phyloP scores from a whole-genome alignment of 176 grass and related monocot species.

The Stipa capillata region DNA sequence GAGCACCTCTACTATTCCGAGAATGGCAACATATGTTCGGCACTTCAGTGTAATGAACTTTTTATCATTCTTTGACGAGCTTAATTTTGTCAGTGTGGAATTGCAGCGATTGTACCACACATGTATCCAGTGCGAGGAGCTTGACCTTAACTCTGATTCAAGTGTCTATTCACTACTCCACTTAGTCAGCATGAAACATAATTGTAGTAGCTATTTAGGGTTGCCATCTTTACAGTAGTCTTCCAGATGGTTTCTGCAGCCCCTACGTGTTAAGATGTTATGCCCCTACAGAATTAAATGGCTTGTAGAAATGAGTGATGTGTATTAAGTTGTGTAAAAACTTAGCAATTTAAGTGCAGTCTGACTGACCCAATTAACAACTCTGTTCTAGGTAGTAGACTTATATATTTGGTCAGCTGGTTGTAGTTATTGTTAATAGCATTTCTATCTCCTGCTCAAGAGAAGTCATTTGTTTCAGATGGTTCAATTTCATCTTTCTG shows the following conservation, averaged over 20 bases:
- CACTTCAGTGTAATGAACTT: neutral
- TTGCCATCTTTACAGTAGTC: neutral
- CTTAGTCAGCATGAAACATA: no score
- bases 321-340: neutral
- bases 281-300: neutral
- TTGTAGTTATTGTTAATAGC: neutral
- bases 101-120: no score
- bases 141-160: no score
- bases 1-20: neutral
- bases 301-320: neutral
- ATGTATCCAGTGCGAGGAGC: no score
- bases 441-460: neutral
- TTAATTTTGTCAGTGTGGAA: neutral
- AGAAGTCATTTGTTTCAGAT: neutral
- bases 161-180: no score
- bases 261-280: neutral
- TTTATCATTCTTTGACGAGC: no score
- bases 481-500: neutral
- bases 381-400: neutral
- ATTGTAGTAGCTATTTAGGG: neutral
- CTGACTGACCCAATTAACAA: neutral
- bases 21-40: neutral
- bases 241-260: neutral
- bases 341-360: neutral
- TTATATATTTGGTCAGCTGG: neutral